Evolutionary conservation across 1,139 yeast species (phyloP).

Genomic region (Geotrichum carabidarum): DNA sequence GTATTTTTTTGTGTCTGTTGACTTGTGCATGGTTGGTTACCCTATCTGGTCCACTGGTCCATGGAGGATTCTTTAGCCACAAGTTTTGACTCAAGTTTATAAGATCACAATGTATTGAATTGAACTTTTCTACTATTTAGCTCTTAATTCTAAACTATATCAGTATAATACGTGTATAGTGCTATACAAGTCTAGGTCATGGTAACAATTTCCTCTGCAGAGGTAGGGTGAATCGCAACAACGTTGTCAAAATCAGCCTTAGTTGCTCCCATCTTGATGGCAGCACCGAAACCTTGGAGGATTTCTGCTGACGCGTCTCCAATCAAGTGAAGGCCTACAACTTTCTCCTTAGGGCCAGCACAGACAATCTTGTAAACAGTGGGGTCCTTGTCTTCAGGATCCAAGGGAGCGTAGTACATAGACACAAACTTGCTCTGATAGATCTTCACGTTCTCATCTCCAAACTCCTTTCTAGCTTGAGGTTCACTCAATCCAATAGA

Average conservation of each 20-base stretch:
- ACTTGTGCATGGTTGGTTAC: background rate
- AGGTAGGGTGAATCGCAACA: constrained; percentile 97
- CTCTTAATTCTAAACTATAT: background rate
- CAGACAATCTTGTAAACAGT: constrained; percentile 79
- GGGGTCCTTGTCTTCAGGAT: constrained; percentile 69
- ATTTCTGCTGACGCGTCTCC: constrained; percentile 91
- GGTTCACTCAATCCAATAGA: constrained; percentile 79
- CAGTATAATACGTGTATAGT: background rate
- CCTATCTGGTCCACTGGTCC: background rate
- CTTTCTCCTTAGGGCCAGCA: constrained; percentile 80
- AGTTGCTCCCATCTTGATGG: constrained; percentile 90
- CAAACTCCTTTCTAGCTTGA: constrained; percentile 72
- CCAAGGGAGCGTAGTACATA: constrained; percentile 84
- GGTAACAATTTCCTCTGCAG: constrained; percentile 96
- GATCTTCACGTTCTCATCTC: constrained; percentile 72
- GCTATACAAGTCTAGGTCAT: constrained; percentile 44
- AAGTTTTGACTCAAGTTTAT: too few relatives aligned
- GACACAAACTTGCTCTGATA: constrained; percentile 80
- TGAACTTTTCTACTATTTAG: background rate
- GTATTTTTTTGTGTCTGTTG: background rate
- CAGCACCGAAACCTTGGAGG: constrained; percentile 96
- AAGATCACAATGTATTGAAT: background rate
- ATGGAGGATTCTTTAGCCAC: too few relatives aligned
- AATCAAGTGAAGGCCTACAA: constrained; percentile 87
- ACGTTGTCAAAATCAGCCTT: constrained; percentile 89